Evolutionary conservation across 2,329 filamentous ascomycete species (phyloP).

Genomic region (Pseudogymnoascus sp.): DNA sequence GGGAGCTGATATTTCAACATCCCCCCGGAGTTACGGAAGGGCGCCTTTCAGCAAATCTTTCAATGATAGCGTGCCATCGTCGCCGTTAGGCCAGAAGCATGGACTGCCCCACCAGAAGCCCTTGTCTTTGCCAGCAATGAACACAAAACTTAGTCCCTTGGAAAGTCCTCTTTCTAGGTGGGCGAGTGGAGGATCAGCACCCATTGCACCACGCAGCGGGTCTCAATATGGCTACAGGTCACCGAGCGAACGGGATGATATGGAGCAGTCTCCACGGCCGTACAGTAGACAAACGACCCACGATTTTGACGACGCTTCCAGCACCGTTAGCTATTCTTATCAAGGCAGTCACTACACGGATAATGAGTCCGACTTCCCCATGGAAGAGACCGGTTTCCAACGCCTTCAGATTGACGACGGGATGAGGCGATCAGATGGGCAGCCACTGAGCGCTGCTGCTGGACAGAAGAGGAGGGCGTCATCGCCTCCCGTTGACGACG

Average conservation of each 20-base stretch:
- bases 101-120: slow-evolving; percentile 27
- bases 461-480: slow-evolving; percentile 59
- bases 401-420: slow-evolving; percentile 47
- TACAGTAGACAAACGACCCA: slow-evolving; percentile 27
- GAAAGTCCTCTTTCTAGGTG: slow-evolving; percentile 27
- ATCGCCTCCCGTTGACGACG: slow-evolving; percentile 50
- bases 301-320: slow-evolving; percentile 41
- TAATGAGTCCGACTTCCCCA: slow-evolving; percentile 37
- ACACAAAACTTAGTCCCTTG: slow-evolving; percentile 22
- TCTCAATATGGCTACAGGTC: slow-evolving; percentile 25
- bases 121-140: slow-evolving; percentile 29
- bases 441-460: slow-evolving; percentile 30
- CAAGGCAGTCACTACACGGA: slow-evolving; percentile 47
- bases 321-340: slow-evolving; percentile 44
- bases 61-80: slow-evolving; percentile 28
- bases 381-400: slow-evolving; percentile 46
- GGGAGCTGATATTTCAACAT: slow-evolving; percentile 27
- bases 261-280: slow-evolving; percentile 25
- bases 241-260: slow-evolving; percentile 26
- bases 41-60: slow-evolving; percentile 26
- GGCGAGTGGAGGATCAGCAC: slow-evolving; percentile 25
- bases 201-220: slow-evolving; percentile 23
- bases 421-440: slow-evolving; percentile 22
- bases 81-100: slow-evolving; percentile 25
- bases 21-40: slow-evolving; percentile 24